phyloP scores from a whole-genome alignment of 805 yeast genomes.

The Saccharomyces mikatae region DNA sequence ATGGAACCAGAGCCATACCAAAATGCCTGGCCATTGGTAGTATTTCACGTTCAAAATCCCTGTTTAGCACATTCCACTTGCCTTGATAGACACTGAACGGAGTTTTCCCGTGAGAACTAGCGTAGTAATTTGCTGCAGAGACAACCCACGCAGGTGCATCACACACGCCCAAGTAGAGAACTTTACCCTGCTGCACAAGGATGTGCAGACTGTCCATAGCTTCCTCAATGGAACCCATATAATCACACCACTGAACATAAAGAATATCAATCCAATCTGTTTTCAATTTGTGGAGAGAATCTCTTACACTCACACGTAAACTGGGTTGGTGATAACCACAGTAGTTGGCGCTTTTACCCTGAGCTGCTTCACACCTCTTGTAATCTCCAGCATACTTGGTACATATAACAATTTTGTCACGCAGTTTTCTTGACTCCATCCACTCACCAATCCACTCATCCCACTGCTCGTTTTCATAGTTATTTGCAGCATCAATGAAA shows the following conservation, averaged over 20 bases:
- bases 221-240: slow-evolving; percentile 16
- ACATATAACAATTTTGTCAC: slow-evolving; percentile 19
- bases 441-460: slow-evolving; percentile 22
- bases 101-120: slow-evolving; percentile 14
- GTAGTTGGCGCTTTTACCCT: slow-evolving; percentile 3
- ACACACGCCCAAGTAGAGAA: slow-evolving; percentile 17
- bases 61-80: slow-evolving; percentile 12
- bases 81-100: slow-evolving; percentile 21
- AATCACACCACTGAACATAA: slow-evolving; percentile 20
- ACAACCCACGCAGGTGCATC: slow-evolving; percentile 23
- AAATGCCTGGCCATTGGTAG: slow-evolving; percentile 18
- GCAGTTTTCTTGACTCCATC: slow-evolving; percentile 14
- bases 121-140: slow-evolving; percentile 11
- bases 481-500: slow-evolving; percentile 19
- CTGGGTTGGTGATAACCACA: slow-evolving; percentile 4
- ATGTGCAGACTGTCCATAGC: slow-evolving; percentile 14
- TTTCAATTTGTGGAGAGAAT: slow-evolving; percentile 8
- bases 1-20: slow-evolving; percentile 22
- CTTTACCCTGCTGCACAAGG: slow-evolving; percentile 15
- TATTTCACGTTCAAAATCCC: slow-evolving; percentile 21
- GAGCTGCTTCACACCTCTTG: slow-evolving; percentile 3
- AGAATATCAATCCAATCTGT: slow-evolving; percentile 19
- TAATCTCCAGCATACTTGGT: slow-evolving; percentile 11
- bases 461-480: slow-evolving; percentile 15
- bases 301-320: slow-evolving; percentile 6